phyloP scores from a whole-genome alignment of 768 basidiomycete genomes.

The Russula abietina region DNA sequence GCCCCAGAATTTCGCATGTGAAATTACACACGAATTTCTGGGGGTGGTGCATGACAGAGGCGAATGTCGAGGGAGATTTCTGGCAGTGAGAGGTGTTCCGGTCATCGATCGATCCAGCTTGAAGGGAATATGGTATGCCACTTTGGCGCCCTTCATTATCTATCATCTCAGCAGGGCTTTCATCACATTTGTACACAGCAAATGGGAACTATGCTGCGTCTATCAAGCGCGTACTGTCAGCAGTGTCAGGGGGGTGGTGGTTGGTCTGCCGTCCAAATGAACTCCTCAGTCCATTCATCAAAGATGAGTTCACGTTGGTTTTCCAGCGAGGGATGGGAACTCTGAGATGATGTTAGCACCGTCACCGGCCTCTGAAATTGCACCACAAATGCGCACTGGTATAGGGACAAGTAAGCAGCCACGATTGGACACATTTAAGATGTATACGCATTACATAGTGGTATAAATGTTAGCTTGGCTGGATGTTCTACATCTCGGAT shows the following conservation, averaged over 20 bases:
- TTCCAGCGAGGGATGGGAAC: too few species aligned
- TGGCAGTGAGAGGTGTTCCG: too few species aligned
- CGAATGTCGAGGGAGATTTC: too few species aligned
- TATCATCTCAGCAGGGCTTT: background rate
- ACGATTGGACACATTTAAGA: background rate
- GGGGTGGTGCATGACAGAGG: too few species aligned
- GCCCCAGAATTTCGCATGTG: background rate
- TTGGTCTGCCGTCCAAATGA: background rate
- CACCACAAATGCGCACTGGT: background rate
- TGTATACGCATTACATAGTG: background rate
- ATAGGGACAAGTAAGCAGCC: background rate
- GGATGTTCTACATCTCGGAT: background rate
- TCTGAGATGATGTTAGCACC: too few species aligned
- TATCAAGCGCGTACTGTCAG: background rate
- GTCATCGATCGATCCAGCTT: too few species aligned
- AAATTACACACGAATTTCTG: too few species aligned
- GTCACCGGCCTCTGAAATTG: too few species aligned
- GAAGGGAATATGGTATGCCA: background rate
- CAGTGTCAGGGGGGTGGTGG: background rate
- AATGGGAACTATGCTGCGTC: background rate
- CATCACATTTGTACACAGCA: background rate
- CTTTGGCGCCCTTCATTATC: background rate
- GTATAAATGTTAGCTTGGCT: background rate
- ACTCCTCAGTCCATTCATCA: background rate
- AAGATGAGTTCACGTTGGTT: background rate